Evolutionary conservation across 164 flowering plant species (phyloP).

Genomic region (Vitis vinifera): ASM3070453v1 NC_081815.1:11319501-11320000

Average conservation of each 20-base stretch:
- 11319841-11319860: too few relatives aligned
- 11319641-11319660: conserved; percentile 69
- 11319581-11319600: conserved; percentile 32
- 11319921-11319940: too few relatives aligned
- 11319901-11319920: too few relatives aligned
- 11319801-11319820: not conserved
- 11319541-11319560: too few relatives aligned
- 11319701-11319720: conserved; percentile 34
- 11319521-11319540: too few relatives aligned
- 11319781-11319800: conserved; percentile 10
- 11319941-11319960: too few relatives aligned
- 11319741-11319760: conserved; percentile 19
- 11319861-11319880: not conserved
- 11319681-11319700: conserved; percentile 43
- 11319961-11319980: too few relatives aligned
- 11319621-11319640: conserved; percentile 73
- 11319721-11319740: conserved; percentile 30
- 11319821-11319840: too few relatives aligned
- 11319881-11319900: too few relatives aligned
- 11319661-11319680: conserved; percentile 37
- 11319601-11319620: conserved; percentile 59
- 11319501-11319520: not conserved
- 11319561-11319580: too few relatives aligned
- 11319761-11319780: conserved; percentile 30
- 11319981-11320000: too few relatives aligned